Base-by-base conservation (phyloP, 768 basidiomycete species). In the Phylloporus sp. region DNA sequence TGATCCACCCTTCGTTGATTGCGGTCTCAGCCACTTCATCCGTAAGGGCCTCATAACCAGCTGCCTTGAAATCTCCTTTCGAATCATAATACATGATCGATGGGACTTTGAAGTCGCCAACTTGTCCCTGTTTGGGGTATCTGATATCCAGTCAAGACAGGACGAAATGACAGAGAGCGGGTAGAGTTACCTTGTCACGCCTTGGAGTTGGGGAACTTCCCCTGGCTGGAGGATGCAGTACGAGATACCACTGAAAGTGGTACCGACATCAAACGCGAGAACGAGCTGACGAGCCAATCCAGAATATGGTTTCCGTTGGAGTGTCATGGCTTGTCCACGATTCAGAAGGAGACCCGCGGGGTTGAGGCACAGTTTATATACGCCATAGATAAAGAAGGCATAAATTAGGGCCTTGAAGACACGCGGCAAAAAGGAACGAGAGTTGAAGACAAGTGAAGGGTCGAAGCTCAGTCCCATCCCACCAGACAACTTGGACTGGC, bases 31-130 rank as follows among this genome's bases (percentile, higher is more conserved):
- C 58, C 20, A 73, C 62, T 3, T 66, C 67, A 1, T 75, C 71
- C 12, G 60, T 59, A 20, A 69, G 61, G 0, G 75, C 72, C 57
- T 78, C 76, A 5, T 73, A 75, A 1, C 77, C 76, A 2, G 70
- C 66, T 2, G 72, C 70, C 32, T 64, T 60, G 6, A 74, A 63
- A 3, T 57, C 58, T 4, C 77, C 77, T 15, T 58, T 41, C 27
- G 58, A 42, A 45, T 76, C 73, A 44, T 79, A 79, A 52, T 73
- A 79, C 24, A 79, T 57, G 38, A 78, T 60, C 11, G 74, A 73
- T 0, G 78, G 77, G 15, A 78, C 72, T 55, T 78, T 78, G 35
- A 63, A 72, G 41, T 73, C 70, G 12, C 74, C 73, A 4, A 65
- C 55, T 47, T 67, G 60, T 44, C 73, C 72, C 35, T 75, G 73